These are phyloP conservation scores for Suillus decipiens DNA, from an alignment of 768 basidiomycete species.

Conservation along the genomic window DNA sequence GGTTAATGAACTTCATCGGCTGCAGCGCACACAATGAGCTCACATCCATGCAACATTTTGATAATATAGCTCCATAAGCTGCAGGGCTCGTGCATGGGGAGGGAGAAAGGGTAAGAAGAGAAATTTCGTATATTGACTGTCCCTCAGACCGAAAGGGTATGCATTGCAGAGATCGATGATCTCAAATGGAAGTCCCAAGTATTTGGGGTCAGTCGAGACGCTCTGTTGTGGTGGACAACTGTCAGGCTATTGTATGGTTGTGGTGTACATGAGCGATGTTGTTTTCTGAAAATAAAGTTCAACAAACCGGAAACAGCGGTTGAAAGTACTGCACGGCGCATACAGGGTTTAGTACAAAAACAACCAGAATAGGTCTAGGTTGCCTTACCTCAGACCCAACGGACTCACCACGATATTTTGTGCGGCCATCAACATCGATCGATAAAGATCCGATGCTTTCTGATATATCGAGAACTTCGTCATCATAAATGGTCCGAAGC, in stretches of 20 bases:
- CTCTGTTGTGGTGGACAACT: constrained; percentile 7
- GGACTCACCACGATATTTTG: constrained; percentile 51
- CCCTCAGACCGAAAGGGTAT: constrained; percentile 50
- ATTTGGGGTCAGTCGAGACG: constrained; percentile 19
- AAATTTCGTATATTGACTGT: constrained; percentile 37
- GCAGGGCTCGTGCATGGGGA: constrained; percentile 37
- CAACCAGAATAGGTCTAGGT: neutral
- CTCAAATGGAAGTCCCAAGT: constrained; percentile 42
- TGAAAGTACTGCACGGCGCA: constrained; percentile 37
- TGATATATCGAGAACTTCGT: constrained; percentile 33
- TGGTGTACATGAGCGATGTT: constrained; percentile 15
- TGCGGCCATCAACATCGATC: constrained; percentile 49
- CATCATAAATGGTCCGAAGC: constrained; percentile 20
- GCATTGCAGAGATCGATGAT: constrained; percentile 47
- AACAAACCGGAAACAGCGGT: constrained; percentile 31
- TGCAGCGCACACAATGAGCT: constrained; percentile 20
- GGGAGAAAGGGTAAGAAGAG: constrained; percentile 46
- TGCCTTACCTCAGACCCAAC: constrained; percentile 50
- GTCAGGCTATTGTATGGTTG: constrained; percentile 14
- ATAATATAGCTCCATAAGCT: constrained; percentile 46
- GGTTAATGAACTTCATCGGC: neutral
- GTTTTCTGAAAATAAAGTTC: neutral
- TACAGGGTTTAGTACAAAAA: neutral
- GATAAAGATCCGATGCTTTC: constrained; percentile 50
- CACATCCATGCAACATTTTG: constrained; percentile 49